These are phyloP conservation scores for Aspergillus sojae DNA, from an alignment of 2,329 filamentous ascomycete species.

Conservation along the genomic window DNA sequence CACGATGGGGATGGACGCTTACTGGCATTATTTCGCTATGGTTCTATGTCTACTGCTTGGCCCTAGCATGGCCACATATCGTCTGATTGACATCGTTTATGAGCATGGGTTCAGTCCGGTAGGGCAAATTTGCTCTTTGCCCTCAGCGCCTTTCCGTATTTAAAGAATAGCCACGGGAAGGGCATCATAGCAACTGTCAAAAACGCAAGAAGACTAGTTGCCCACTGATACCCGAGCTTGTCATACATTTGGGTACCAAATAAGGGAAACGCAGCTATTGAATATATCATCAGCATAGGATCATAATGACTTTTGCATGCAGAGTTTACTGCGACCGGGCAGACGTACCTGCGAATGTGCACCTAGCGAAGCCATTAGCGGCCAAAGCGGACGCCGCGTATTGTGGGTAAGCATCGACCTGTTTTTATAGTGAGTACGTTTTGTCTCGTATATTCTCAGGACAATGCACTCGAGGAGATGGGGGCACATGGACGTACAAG, in stretches of 20 bases:
- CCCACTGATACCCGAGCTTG: slow-evolving; percentile 72
- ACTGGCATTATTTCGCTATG: no score
- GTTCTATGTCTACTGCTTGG: no score
- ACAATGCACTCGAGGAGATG: no score
- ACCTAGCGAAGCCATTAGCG: slow-evolving; percentile 50
- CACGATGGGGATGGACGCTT: no score
- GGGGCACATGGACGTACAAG: background rate
- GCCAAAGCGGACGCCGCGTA: slow-evolving; percentile 47
- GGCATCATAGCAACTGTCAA: slow-evolving; percentile 9
- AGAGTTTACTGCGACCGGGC: background rate
- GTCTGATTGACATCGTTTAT: no score
- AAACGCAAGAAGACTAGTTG: slow-evolving; percentile 68
- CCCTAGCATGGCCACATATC: no score
- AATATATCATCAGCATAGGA: background rate
- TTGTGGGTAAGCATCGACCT: background rate
- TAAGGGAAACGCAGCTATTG: slow-evolving; percentile 66
- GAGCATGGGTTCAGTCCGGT: fast-evolving
- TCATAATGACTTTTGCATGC: no score
- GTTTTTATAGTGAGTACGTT: background rate
- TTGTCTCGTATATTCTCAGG: no score
- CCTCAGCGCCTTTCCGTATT: background rate
- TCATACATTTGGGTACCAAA: slow-evolving; percentile 78
- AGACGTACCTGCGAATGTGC: slow-evolving; percentile 56
- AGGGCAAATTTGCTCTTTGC: background rate
- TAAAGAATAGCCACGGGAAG: slow-evolving; percentile 3